phyloP scores from a whole-genome alignment of 768 basidiomycete species.

The Naematelia encephala region DNA sequence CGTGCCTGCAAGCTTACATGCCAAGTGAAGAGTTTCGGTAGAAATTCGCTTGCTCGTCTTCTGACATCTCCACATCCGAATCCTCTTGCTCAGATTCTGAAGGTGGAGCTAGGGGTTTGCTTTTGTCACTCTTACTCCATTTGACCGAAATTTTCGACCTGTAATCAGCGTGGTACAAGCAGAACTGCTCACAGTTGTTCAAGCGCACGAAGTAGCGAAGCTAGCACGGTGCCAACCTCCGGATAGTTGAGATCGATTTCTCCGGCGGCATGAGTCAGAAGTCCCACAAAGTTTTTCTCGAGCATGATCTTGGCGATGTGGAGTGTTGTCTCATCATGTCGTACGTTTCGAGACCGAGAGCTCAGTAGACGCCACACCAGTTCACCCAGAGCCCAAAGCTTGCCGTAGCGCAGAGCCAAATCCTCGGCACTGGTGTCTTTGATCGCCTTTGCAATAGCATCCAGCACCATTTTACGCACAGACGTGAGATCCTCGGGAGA shows the following conservation, averaged over 20 bases:
- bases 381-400: constrained; percentile 79
- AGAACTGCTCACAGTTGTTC: constrained; percentile 70
- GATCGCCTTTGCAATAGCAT: constrained; percentile 78
- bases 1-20: constrained; percentile 60
- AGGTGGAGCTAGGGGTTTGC: constrained; percentile 3
- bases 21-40: constrained; percentile 96
- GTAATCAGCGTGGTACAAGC: constrained; percentile 4
- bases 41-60: constrained; percentile 72
- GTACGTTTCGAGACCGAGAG: constrained; percentile 52
- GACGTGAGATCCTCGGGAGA: constrained; percentile 70
- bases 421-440: constrained; percentile 65
- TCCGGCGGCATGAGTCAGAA: constrained; percentile 77
- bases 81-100: constrained; percentile 54
- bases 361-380: constrained; percentile 76
- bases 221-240: constrained; percentile 77
- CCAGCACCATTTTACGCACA: constrained; percentile 89
- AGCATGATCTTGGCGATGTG: constrained; percentile 97
- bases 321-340: constrained; percentile 65
- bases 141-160: constrained; percentile 98
- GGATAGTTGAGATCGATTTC: constrained; percentile 97
- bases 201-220: constrained; percentile 79
- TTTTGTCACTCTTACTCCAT: constrained; percentile 68
- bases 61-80: constrained; percentile 44
- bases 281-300: constrained; percentile 91
- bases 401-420: constrained; percentile 74